phyloP scores from a whole-genome alignment of 108 stramenopile species.

The Nitzschia sp. region DNA sequence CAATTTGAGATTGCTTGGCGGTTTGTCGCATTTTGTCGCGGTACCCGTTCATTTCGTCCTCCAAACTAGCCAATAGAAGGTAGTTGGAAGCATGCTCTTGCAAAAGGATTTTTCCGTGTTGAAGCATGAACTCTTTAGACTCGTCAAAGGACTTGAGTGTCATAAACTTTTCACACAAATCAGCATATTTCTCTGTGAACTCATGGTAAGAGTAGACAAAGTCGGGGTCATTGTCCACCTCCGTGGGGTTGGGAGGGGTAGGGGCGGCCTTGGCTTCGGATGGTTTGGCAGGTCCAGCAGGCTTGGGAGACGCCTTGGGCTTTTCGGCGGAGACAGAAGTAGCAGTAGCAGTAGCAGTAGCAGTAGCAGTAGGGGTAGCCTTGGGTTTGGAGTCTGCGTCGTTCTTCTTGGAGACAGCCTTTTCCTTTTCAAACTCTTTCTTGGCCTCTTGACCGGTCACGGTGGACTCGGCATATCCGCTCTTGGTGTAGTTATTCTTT shows the following conservation, averaged over 20 bases:
- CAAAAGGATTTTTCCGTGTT: slow-evolving; percentile 85
- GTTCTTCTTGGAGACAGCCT: too few relatives aligned
- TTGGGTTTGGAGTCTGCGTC: slow-evolving; percentile 1
- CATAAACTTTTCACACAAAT: slow-evolving; percentile 89
- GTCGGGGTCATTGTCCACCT: slow-evolving; percentile 51
- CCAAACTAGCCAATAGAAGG: slow-evolving; percentile 89
- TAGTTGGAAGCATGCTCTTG: slow-evolving; percentile 96
- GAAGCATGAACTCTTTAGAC: slow-evolving; percentile 84
- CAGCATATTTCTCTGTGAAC: slow-evolving; percentile 89
- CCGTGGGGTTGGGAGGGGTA: slow-evolving; percentile 27
- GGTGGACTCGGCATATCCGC: slow-evolving; percentile 64
- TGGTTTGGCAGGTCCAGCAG: slow-evolving; percentile 19
- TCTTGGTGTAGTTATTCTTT: slow-evolving; percentile 62
- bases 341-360: slow-evolving; percentile 15
- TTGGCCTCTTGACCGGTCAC: slow-evolving; percentile 42
- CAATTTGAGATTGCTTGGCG: slow-evolving; percentile 89
- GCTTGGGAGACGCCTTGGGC: slow-evolving; percentile 13
- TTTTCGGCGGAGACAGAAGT: slow-evolving; percentile 1
- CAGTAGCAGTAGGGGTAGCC: slow-evolving; percentile 7
- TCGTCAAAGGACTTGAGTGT: slow-evolving; percentile 70
- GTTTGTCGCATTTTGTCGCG: slow-evolving; percentile 93
- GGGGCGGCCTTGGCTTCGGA: slow-evolving; percentile 20
- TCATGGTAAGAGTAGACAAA: slow-evolving; percentile 89
- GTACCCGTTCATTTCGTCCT: slow-evolving; percentile 99
- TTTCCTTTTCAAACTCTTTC: slow-evolving; percentile 36